phyloP scores from a whole-genome alignment of 2,329 filamentous ascomycete species.

The Claviceps pazoutovae region DNA sequence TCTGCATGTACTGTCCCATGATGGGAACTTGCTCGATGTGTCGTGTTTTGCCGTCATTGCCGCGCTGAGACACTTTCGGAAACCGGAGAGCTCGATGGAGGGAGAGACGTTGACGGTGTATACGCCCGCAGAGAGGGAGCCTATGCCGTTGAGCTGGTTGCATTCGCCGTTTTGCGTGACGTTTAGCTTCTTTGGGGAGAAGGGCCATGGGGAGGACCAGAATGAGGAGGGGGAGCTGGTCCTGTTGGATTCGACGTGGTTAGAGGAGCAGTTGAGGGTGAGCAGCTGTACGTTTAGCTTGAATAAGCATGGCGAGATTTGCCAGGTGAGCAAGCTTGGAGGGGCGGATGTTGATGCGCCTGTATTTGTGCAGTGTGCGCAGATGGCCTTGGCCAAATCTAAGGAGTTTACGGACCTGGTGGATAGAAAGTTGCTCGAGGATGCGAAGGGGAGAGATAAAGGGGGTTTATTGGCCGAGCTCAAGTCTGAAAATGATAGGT shows the following conservation, averaged over 20 bases:
- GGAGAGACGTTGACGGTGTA: slow-evolving; percentile 77
- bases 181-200: slow-evolving; percentile 68
- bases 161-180: slow-evolving; percentile 88
- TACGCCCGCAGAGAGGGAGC: slow-evolving; percentile 71
- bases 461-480: slow-evolving; percentile 66
- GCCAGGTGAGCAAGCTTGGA: slow-evolving; percentile 81
- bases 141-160: slow-evolving; percentile 77
- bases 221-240: slow-evolving; percentile 39
- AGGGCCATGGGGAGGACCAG: slow-evolving; percentile 39
- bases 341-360: slow-evolving; percentile 72
- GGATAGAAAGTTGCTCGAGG: slow-evolving; percentile 58
- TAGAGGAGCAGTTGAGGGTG: slow-evolving; percentile 65
- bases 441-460: slow-evolving; percentile 63
- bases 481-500: slow-evolving; percentile 71
- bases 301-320: slow-evolving; percentile 81
- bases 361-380: slow-evolving; percentile 61
- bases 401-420: slow-evolving; percentile 67
- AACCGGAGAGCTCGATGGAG: slow-evolving; percentile 77
- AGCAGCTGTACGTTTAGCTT: slow-evolving; percentile 69
- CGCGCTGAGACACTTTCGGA: slow-evolving; percentile 78
- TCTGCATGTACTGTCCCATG: slow-evolving; percentile 79
- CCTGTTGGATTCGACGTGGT: slow-evolving; percentile 54
- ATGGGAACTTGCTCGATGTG: slow-evolving; percentile 79
- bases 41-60: slow-evolving; percentile 79
- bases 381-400: slow-evolving; percentile 61